phyloP scores from a whole-genome alignment of 169 alveolate species.

The Eimeria sp. region DNA sequence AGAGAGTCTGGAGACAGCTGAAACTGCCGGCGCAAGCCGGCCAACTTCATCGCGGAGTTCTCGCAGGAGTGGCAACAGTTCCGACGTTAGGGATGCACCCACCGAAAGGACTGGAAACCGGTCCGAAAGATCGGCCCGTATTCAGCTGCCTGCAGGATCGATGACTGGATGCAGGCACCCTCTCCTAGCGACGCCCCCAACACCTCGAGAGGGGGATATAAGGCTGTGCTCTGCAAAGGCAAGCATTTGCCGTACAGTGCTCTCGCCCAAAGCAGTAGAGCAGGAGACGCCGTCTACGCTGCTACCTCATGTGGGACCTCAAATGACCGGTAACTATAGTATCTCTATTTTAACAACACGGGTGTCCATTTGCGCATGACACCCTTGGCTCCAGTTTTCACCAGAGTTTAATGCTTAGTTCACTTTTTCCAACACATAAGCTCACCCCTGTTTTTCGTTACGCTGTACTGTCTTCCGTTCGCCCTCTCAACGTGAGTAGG shows the following conservation, averaged over 20 bases:
- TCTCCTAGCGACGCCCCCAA: neutral
- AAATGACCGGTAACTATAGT: conserved; percentile 45
- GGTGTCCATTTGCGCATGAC: neutral
- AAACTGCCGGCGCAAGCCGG: neutral
- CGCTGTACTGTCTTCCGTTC: neutral
- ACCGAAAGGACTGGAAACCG: conserved; percentile 18
- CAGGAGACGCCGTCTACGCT: conserved; percentile 36
- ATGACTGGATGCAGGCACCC: conserved; percentile 21
- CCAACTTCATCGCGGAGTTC: neutral
- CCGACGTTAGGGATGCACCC: neutral
- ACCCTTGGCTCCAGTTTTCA: no score
- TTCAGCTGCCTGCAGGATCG: conserved; percentile 50
- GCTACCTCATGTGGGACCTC: conserved; percentile 67
- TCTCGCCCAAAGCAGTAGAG: neutral
- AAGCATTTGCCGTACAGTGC: conserved; percentile 17
- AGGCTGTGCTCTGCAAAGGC: conserved; percentile 65
- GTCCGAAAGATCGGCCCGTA: neutral
- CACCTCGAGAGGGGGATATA: conserved; percentile 58
- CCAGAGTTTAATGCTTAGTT: neutral
- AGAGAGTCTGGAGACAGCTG: conserved; percentile 6
- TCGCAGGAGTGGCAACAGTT: conserved; percentile 25
- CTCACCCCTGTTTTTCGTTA: neutral
- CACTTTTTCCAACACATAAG: neutral
- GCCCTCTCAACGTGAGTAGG: neutral
- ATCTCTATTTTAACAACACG: neutral